Evolutionary conservation across 305 asterid species (phyloP).

Genomic region (Petunia hybrid): DNA sequence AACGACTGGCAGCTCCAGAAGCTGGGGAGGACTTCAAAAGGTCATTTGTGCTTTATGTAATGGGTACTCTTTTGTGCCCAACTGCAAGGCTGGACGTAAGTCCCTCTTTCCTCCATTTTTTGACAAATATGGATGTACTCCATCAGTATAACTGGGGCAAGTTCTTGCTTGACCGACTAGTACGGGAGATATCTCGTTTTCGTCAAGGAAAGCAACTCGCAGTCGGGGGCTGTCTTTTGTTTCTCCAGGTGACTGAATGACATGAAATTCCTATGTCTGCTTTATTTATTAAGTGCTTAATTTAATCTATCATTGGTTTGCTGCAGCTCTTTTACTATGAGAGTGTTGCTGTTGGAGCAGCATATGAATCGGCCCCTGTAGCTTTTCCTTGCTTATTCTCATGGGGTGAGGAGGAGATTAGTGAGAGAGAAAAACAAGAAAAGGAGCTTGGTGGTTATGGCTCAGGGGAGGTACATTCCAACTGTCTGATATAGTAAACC

Average conservation of each 20-base stretch:
- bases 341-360: conserved; percentile 93
- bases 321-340: conserved; percentile 96
- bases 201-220: conserved; percentile 99
- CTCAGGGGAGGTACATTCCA: conserved; percentile 81
- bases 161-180: conserved; percentile 91
- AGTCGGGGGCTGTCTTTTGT: conserved; percentile 97
- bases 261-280: conserved; percentile 27
- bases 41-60: conserved; percentile 94
- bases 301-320: conserved; percentile 35
- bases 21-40: conserved; percentile 96
- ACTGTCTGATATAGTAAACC: conserved; percentile 27
- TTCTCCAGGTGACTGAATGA: conserved; percentile 79
- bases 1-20: conserved; percentile 85
- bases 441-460: conserved; percentile 98
- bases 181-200: conserved; percentile 93
- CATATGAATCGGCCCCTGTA: conserved; percentile 85
- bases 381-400: conserved; percentile 90
- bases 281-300: conserved; percentile 9
- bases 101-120: conserved; percentile 97
- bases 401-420: conserved; percentile 98
- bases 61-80: conserved; percentile 94
- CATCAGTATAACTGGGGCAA: conserved; percentile 98
- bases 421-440: conserved; percentile 94
- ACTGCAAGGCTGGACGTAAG: conserved; percentile 98
- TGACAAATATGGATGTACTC: conserved; percentile 86